Percentiles rank a stretch among this genome's conserved stretches.
Evolutionary conservation across 306 rosid species (phyloP).

Genomic region (Cucurbita moschata): DNA sequence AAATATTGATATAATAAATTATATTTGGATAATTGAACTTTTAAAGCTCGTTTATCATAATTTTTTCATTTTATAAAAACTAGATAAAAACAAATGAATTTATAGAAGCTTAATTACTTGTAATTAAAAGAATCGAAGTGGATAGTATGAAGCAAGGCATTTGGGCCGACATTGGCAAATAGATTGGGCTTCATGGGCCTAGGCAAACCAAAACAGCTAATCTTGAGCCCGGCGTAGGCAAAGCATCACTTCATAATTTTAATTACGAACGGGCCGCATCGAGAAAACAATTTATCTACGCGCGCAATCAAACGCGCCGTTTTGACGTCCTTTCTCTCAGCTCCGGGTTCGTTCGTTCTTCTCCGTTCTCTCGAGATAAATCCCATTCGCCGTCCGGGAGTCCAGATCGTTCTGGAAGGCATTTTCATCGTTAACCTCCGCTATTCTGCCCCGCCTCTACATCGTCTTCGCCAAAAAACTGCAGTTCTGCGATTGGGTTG

Average conservation of each 20-base stretch:
- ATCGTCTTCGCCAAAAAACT: background rate
- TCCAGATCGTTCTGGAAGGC: slow-evolving; percentile 5
- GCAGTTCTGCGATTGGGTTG: background rate
- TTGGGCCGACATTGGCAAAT: background rate
- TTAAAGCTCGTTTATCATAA: too few species aligned
- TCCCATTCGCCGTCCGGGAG: background rate
- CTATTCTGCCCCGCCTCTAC: background rate
- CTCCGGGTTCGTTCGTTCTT: background rate
- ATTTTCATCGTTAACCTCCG: background rate
- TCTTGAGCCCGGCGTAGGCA: background rate
- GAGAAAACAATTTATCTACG: background rate
- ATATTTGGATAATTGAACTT: too few species aligned
- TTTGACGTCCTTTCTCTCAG: background rate
- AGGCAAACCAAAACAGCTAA: background rate
- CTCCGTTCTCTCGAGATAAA: background rate
- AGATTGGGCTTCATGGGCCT: background rate
- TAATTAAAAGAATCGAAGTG: too few species aligned
- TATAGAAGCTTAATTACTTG: too few species aligned
- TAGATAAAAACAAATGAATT: too few species aligned
- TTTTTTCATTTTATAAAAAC: too few species aligned
- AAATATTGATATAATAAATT: too few species aligned
- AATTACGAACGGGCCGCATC: background rate
- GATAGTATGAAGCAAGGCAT: background rate
- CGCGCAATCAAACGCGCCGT: background rate
- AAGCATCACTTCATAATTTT: background rate